Conservation (phyloP, 78 protist genomes). For the Dictyostelium citrinum region DNA sequence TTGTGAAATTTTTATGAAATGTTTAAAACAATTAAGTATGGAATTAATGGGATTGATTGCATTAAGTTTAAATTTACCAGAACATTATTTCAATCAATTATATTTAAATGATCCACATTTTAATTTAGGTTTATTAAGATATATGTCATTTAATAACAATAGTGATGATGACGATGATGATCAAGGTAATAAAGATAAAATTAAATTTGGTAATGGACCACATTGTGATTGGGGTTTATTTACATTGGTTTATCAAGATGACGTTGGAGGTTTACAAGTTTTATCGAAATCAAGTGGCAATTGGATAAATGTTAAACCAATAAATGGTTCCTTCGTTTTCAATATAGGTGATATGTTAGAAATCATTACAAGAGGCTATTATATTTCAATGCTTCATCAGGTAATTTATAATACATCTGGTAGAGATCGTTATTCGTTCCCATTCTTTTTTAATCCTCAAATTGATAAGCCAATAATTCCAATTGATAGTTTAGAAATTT, state of each 20-base stretch:
- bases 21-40: not conserved
- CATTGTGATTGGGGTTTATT: not conserved
- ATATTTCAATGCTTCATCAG: constrained; percentile 71
- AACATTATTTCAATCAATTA: not conserved
- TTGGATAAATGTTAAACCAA: constrained; percentile 67
- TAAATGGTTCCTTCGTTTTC: constrained; percentile 31
- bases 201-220: constrained; percentile 37
- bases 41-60: not conserved
- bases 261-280: constrained; percentile 73
- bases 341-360: constrained; percentile 86
- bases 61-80: not conserved
- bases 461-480: not conserved
- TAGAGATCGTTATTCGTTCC: constrained; percentile 54
- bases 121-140: constrained; percentile 34
- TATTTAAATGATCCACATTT: constrained; percentile 4
- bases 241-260: constrained; percentile 29
- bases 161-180: no score
- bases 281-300: not conserved
- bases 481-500: not conserved
- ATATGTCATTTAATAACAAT: not conserved
- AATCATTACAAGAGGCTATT: constrained; percentile 42
- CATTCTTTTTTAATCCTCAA: constrained; percentile 73
- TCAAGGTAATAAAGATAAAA: no score
- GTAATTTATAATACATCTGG: constrained; percentile 30
- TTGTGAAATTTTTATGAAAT: not conserved